Evolutionary conservation across 768 basidiomycete species (phyloP).

Genomic region (Gloeostereum incarnatum): DNA sequence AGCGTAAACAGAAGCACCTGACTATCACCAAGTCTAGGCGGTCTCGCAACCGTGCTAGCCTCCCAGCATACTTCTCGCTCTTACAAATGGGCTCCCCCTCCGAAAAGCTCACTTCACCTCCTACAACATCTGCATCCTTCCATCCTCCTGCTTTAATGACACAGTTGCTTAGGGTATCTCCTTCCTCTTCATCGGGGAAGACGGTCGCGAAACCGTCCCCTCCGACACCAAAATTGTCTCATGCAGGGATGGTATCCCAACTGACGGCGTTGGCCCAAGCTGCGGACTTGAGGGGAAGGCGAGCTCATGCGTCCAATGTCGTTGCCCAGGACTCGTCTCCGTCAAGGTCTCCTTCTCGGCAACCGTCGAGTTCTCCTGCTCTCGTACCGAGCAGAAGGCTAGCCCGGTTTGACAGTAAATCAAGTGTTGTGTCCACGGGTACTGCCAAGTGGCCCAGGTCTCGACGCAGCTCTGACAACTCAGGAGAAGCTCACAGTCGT

Average conservation of each 20-base stretch:
- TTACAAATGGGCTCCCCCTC: slow-evolving; percentile 47
- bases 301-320: no score
- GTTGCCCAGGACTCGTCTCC: slow-evolving; percentile 28
- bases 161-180: no score
- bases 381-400: no score
- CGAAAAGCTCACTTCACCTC: slow-evolving; percentile 12
- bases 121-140: slow-evolving; percentile 25
- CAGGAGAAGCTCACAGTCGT: slow-evolving; percentile 11
- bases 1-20: slow-evolving; percentile 11
- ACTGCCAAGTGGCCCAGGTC: no score
- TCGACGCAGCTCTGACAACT: no score
- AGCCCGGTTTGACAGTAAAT: no score
- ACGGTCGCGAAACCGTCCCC: slow-evolving; percentile 44
- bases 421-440: no score
- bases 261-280: no score
- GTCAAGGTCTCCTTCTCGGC: slow-evolving; percentile 28
- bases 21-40: slow-evolving; percentile 31
- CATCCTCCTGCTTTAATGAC: no score
- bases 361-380: slow-evolving; percentile 3
- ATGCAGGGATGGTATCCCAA: no score
- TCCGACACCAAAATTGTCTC: slow-evolving; percentile 47
- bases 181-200: slow-evolving; percentile 36
- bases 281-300: no score
- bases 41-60: slow-evolving; percentile 58
- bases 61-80: slow-evolving; percentile 70